These are phyloP conservation scores for Colletotrichum navitas DNA, from an alignment of 2,329 filamentous ascomycete species.

Conservation along the genomic window DNA sequence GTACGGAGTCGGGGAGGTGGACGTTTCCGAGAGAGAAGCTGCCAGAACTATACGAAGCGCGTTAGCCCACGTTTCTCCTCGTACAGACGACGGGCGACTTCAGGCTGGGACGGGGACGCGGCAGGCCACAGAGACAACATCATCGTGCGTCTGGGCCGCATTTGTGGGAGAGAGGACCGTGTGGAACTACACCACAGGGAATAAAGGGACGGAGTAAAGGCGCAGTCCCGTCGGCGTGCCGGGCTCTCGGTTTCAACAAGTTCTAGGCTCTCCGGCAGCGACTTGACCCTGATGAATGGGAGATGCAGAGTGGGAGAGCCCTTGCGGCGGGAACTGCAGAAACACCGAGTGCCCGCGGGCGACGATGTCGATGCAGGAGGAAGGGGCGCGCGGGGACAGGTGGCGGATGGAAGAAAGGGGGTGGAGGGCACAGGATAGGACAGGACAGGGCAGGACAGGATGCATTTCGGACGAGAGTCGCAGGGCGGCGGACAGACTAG, in stretches of 20 bases:
- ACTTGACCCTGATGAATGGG: not conserved
- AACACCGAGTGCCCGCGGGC: slow-evolving; percentile 9
- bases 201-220: not conserved
- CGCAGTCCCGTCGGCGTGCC: slow-evolving; percentile 9
- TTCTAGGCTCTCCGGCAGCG: not conserved
- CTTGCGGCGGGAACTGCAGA: slow-evolving; percentile 12
- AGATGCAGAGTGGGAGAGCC: not conserved
- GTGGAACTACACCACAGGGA: not conserved
- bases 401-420: not conserved
- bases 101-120: not conserved
- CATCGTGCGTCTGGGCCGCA: slow-evolving; percentile 16
- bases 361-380: not conserved
- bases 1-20: slow-evolving; percentile 38
- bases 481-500: not conserved
- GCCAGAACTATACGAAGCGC: slow-evolving; percentile 23
- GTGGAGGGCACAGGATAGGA: too few species aligned
- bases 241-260: slow-evolving; percentile 15
- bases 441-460: not conserved
- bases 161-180: too few species aligned
- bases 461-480: not conserved
- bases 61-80: slow-evolving; percentile 23
- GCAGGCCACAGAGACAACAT: slow-evolving; percentile 10
- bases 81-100: slow-evolving; percentile 22
- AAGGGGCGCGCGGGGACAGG: not conserved
- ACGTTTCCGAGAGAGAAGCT: slow-evolving; percentile 40